Base-by-base conservation (phyloP, 1,284 basidiomycete genomes). In the Cutaneotrichosporon sp. region DNA sequence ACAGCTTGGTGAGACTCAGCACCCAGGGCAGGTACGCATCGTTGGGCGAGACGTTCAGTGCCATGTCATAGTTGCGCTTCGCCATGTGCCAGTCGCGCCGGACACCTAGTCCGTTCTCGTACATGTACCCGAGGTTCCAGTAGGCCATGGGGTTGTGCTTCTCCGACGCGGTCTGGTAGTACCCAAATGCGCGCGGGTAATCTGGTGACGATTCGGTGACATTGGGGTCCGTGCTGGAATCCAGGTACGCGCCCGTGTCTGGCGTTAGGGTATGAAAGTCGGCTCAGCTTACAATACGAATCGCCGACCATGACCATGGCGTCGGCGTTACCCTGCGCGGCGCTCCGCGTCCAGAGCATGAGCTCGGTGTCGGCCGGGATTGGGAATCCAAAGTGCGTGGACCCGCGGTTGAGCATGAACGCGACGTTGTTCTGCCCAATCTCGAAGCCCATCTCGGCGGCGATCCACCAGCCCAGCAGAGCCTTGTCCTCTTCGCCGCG, bases 81-180 rank as follows among this genome's bases (percentile, higher is more conserved):
- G 97, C 97, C 18, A 99, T 86, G 79, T 97, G 90, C 83, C 93
- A 99, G 80, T 99, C 96, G 87, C 92, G 69, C 26, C 90, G 87
- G 0, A 98, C 92, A 5, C 97, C 97, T 31, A 90, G 79, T 0
- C 97, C 97, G 72, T 93, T 91, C 82, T 99, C 96, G 78, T 98
- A 97, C 93, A 99, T 97, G 90, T 91, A 97, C 1, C 96, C 97
- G 31, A 99, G 81, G 75, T 97, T 97, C 94, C 95, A 99, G 88
- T 96, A 93, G 2, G 96, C 95, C 70, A 99, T 84, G 0, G 95
- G 92, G 70, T 92, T 96, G 65, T 89, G 74, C 2, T 91, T 94
- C 70, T 95, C 92, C 2, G 92, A 92, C 7, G 92, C 80, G 32
- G 91, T 89, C 74, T 92, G 92, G 76, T 99, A 99, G 78, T 92